Evolutionary conservation across 345 rosid genomes (phyloP), one percentile per base, ranked within the genome.

Genomic region (Bruguiera sexangula): DNA sequence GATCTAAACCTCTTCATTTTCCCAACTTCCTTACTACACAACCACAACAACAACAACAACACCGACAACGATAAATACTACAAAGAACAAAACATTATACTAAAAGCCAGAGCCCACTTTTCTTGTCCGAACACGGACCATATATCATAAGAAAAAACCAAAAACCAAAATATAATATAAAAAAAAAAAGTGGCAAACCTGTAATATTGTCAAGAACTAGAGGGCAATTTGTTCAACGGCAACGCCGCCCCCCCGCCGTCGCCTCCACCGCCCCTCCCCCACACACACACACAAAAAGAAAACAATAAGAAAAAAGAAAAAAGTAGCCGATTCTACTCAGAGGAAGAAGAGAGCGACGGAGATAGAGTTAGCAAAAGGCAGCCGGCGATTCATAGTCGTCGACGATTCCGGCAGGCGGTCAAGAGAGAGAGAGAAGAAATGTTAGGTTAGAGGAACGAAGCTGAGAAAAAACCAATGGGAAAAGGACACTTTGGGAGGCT

Each of bases 1-100:
- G 98, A 93, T 81, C 92, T 87, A 82, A 89, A 76, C 34, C 97
- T 82, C 91, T 93, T 93, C 98, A 87, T 87, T 56, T 63, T 24
- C 30, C 29, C 10, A 24, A 56, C 24, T 27, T 21, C 60, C 60
- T 26, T 24, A 27, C 29, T 27, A 27, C 29, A 24, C 24, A 24
- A 24, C 24, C 24, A 24, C 24, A 0, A 20, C 29, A 18, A 39
- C 19, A 32, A 37, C 52, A 8, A 56, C 63, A 39, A 72, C 2
- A 34, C 32, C 53, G 67, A 65, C 43, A 51, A 60, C 7, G 20
- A 27, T 0, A 34, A 24, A 8, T 11, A 43, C 18, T 11, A 43
- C 50, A 13, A 43, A 11, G 6, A 6, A 43, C 50, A 43, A 43
- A 43, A 43, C 50, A 43, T 11, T 11, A 43, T 43, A 13, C 6